These are phyloP conservation scores for Solanum piurae DNA, from an alignment of 257 asterid species.

Conservation along the genomic window DNA sequence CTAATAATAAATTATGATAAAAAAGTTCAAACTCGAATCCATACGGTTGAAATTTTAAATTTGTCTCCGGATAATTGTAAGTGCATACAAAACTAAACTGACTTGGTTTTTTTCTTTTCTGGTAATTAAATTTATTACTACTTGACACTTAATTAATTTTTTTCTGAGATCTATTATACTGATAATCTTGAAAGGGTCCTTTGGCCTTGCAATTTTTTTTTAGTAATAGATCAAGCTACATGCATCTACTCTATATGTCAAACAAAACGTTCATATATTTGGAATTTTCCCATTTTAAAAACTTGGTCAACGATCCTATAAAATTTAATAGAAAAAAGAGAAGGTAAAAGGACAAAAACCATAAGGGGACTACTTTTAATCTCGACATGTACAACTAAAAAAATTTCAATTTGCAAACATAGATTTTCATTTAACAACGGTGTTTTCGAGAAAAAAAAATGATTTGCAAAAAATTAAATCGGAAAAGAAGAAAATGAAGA, in stretches of 20 bases:
- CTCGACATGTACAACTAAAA: background rate
- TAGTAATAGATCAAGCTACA: background rate
- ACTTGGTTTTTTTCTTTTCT: background rate
- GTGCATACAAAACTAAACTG: background rate
- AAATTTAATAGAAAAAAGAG: background rate
- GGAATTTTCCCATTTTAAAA: background rate
- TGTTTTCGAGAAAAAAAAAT: background rate
- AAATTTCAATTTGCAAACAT: background rate
- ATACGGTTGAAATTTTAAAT: background rate
- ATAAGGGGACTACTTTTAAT: background rate
- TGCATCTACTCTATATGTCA: background rate
- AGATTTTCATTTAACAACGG: too few relatives aligned
- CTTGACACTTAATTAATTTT: background rate
- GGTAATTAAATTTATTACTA: background rate
- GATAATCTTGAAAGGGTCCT: background rate
- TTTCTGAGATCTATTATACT: background rate
- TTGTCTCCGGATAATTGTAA: background rate
- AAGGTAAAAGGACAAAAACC: background rate
- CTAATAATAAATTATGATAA: background rate
- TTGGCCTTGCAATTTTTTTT: background rate
- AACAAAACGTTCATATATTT: background rate
- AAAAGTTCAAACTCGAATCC: background rate
- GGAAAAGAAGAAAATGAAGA: too few relatives aligned
- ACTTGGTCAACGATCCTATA: background rate
- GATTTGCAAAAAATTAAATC: background rate